phyloP scores from a whole-genome alignment of 2,329 filamentous ascomycete genomes.

The Lasiodiplodia hormozganensis region DNA sequence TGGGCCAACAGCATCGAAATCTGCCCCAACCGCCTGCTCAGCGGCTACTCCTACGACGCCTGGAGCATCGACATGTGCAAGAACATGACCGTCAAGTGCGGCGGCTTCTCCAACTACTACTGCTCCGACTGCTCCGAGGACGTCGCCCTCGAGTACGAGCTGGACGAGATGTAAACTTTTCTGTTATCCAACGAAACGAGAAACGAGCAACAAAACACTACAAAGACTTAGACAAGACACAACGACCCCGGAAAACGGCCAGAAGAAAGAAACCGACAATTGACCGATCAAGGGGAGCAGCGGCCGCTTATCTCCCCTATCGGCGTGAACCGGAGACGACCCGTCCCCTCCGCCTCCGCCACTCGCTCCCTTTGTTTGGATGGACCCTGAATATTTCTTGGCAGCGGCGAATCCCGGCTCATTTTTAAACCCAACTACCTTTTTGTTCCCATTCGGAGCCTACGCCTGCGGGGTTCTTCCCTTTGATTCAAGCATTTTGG shows the following conservation, averaged over 20 bases:
- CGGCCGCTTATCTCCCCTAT: conserved; percentile 17
- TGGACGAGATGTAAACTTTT: conserved; percentile 46
- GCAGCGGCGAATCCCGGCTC: neutral
- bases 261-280: neutral
- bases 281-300: neutral
- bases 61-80: conserved; percentile 58
- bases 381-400: conserved; percentile 16
- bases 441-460: neutral
- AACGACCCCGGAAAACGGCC: neutral
- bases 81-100: conserved; percentile 49
- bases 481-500: neutral
- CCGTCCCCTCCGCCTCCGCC: neutral
- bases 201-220: neutral
- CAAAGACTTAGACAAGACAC: neutral
- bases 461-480: no score
- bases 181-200: neutral
- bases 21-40: conserved; percentile 53
- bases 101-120: conserved; percentile 54
- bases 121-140: conserved; percentile 54
- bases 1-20: conserved; percentile 54
- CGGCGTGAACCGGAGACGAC: conserved; percentile 14
- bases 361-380: neutral
- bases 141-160: conserved; percentile 50
- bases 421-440: neutral
- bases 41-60: conserved; percentile 55